phyloP scores from a whole-genome alignment of 2,329 filamentous ascomycete genomes.

The Apiospora arundinis region DNA sequence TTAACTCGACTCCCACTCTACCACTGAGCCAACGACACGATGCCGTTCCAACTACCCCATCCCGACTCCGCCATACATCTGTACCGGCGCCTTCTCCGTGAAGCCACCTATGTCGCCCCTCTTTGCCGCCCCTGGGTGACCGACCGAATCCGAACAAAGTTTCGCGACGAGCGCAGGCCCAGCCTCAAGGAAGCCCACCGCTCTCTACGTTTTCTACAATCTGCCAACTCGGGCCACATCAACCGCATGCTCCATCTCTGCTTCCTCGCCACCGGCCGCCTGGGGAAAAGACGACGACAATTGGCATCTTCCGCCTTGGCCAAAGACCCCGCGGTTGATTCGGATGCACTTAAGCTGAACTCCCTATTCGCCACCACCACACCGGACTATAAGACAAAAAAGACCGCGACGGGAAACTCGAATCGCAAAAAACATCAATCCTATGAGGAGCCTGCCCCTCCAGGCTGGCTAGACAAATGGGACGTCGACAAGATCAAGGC shows the following conservation, averaged over 20 bases:
- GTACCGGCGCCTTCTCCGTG: slow-evolving; percentile 66
- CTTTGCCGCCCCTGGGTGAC: slow-evolving; percentile 53
- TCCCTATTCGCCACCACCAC: neutral
- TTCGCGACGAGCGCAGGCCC: slow-evolving; percentile 46
- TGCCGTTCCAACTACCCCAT: slow-evolving; percentile 44
- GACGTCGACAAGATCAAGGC: slow-evolving; percentile 51
- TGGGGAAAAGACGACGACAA: slow-evolving; percentile 56
- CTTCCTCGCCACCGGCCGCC: slow-evolving; percentile 57
- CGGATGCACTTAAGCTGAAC: slow-evolving; percentile 46
- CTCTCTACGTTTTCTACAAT: slow-evolving; percentile 55
- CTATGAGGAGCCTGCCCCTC: neutral
- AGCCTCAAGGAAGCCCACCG: slow-evolving; percentile 50
- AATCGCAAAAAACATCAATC: neutral
- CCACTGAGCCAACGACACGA: slow-evolving; percentile 24
- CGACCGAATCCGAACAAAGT: slow-evolving; percentile 52
- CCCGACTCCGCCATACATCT: slow-evolving; percentile 48
- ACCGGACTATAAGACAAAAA: neutral
- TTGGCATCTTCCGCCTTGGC: slow-evolving; percentile 50
- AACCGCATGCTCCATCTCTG: slow-evolving; percentile 55
- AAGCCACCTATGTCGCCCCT: slow-evolving; percentile 64
- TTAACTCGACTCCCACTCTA: neutral
- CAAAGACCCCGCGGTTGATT: slow-evolving; percentile 46
- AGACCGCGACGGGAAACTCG: neutral
- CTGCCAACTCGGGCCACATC: slow-evolving; percentile 59
- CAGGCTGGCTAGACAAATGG: slow-evolving; percentile 58